These are phyloP conservation scores for Penicillium psychrofluorescens DNA, from an alignment of 495 filamentous ascomycete species.

Conservation along the genomic window DNA sequence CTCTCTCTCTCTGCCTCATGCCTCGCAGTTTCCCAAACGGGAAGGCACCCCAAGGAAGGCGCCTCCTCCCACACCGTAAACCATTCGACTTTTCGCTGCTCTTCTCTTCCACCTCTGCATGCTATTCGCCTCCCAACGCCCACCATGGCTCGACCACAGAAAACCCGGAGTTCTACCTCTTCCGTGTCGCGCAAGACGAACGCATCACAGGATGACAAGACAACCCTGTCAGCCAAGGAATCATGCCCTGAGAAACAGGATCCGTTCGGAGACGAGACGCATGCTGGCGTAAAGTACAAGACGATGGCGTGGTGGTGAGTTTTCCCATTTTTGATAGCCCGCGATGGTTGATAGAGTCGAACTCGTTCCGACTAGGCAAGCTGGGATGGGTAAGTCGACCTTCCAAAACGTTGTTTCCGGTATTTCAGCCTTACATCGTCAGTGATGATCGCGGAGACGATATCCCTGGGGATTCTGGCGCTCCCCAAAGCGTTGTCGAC, in stretches of 20 bases:
- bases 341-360: background rate
- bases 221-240: background rate
- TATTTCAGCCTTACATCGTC: conserved; percentile 6
- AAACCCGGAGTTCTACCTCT: background rate
- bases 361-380: conserved; percentile 17
- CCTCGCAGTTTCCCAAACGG: too few species aligned
- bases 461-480: conserved; percentile 54
- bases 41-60: background rate
- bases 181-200: background rate
- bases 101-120: background rate
- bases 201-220: background rate
- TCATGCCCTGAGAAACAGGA: conserved; percentile 7
- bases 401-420: background rate
- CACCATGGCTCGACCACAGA: background rate
- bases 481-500: conserved; percentile 50
- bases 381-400: conserved; percentile 22
- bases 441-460: conserved; percentile 59
- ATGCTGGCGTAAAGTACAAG: conserved; percentile 23
- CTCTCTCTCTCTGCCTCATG: background rate
- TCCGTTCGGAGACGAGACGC: conserved; percentile 26
- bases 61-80: background rate
- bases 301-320: conserved; percentile 33
- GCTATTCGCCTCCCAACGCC: too few species aligned
- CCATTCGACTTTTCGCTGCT: background rate
- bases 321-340: background rate